Base-by-base conservation (phyloP, 768 basidiomycete species). In the Hericium coralloides region DNA sequence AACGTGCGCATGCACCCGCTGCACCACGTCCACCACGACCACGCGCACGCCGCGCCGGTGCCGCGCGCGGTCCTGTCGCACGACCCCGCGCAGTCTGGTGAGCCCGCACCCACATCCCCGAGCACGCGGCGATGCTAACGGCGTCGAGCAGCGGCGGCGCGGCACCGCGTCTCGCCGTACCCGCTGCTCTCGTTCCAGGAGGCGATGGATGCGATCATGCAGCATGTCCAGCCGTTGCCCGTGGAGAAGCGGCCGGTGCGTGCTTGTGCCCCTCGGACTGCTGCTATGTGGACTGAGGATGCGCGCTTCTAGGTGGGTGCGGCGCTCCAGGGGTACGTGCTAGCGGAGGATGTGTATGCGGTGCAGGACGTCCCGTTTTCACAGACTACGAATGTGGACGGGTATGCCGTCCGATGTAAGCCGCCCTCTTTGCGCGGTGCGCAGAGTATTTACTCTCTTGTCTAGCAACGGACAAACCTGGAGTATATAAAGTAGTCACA, bases 341-440 rank as follows among this genome's bases (percentile, higher is more conserved):
- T 94, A 1, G 89, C 89, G 0, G 84, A 91, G 67, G 83, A 90
- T 56, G 81, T 94, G 3, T 71, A 75, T 58, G 84, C 90, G 4
- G 72, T 80, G 1, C 74, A 79, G 36, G 73, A 89, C 63, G 78
- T 89, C 0, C 92, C 92, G 2, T 66, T 68, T 3, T 78, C 78
- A 2, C 68, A 74, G 17, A 90, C 89, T 1, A 92, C 92, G 5
- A 94, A 83, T 61, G 91, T 92, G 12, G 92, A 95, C 67, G 92
- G 92, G 0, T 95, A 95, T 66, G 92, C 92, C 4, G 69, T 94
- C 1, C 75, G 81, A 58, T 83, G 89, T 89, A 64, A 59, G 79
- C 60, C 3, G 22, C 22, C 12, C 6, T 18, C 17, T 6, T 47
- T 0, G 0, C 6, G 10, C 14, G 0, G 14, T 26, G 4, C 37